Evolutionary conservation across 768 basidiomycete genomes (phyloP).

Genomic region (Boletellus ananas): DNA sequence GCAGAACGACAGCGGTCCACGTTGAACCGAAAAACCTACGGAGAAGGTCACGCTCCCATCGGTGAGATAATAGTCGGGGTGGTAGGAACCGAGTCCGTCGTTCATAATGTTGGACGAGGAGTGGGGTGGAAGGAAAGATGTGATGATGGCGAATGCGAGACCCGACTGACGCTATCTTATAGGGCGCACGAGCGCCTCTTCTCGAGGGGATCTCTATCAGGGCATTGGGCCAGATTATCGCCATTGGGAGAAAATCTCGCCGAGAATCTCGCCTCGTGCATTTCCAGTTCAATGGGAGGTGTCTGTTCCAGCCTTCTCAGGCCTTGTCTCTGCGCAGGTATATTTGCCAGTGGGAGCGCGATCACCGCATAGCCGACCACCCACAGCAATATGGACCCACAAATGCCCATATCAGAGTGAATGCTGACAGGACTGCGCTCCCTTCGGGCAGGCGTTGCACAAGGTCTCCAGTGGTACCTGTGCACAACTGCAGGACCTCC

Average conservation of each 20-base stretch:
- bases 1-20: neutral
- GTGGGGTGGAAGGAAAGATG: neutral
- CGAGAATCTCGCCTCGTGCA: conserved; percentile 8
- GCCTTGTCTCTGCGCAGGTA: neutral
- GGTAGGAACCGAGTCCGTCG: conserved; percentile 6
- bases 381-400: conserved; percentile 23
- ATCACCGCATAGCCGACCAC: too few relatives aligned
- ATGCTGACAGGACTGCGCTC: neutral
- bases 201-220: conserved; percentile 15
- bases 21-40: conserved; percentile 9
- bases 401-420: conserved; percentile 6
- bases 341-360: neutral
- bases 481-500: neutral
- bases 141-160: neutral
- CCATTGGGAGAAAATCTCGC: conserved; percentile 3
- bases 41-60: conserved; percentile 16
- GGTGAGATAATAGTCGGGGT: conserved; percentile 5
- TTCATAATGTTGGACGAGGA: conserved; percentile 7
- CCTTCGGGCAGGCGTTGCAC: conserved; percentile 7
- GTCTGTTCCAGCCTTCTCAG: conserved; percentile 1
- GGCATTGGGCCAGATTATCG: conserved; percentile 1
- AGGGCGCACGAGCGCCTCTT: conserved; percentile 15
- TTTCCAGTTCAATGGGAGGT: neutral
- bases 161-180: conserved; percentile 18
- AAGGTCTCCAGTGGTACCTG: neutral